Conservation (phyloP, 768 basidiomycete species). For the Daedaleopsis nitida region DNA sequence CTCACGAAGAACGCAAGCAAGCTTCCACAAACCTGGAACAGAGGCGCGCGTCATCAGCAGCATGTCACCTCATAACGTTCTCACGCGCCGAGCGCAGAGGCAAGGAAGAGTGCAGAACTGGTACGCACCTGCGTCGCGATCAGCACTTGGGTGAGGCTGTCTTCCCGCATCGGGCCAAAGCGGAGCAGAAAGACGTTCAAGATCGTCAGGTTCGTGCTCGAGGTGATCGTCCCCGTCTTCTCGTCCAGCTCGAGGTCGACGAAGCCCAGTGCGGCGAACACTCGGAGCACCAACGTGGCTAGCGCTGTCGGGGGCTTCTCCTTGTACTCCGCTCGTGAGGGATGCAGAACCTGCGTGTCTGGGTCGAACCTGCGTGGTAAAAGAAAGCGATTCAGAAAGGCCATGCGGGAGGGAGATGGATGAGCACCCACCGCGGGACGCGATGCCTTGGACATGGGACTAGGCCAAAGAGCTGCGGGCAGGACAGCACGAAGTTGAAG, state of each 20-base stretch:
- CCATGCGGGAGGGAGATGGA: not conserved
- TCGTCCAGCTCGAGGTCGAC: slow-evolving; percentile 62
- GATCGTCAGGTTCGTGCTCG: slow-evolving; percentile 89
- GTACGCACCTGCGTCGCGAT: slow-evolving; percentile 71
- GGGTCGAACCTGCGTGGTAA: slow-evolving; percentile 62
- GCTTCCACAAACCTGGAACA: slow-evolving; percentile 67
- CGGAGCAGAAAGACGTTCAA: slow-evolving; percentile 82
- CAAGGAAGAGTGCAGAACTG: not conserved
- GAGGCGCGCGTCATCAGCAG: slow-evolving; percentile 1
- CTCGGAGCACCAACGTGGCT: slow-evolving; percentile 54
- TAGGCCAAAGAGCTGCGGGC: slow-evolving; percentile 92
- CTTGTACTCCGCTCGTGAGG: slow-evolving; percentile 67
- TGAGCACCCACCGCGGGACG: slow-evolving; percentile 70
- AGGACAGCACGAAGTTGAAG: slow-evolving; percentile 94
- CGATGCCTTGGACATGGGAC: slow-evolving; percentile 95
- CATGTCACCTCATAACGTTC: too few relatives aligned
- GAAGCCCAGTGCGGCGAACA: slow-evolving; percentile 64
- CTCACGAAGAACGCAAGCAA: slow-evolving; percentile 80
- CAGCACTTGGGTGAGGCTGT: slow-evolving; percentile 69
- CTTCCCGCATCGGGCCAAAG: slow-evolving; percentile 86
- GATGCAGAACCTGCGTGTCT: slow-evolving; percentile 74
- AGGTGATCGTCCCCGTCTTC: slow-evolving; percentile 57
- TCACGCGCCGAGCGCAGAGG: too few relatives aligned
- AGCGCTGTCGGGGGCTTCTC: slow-evolving; percentile 55
- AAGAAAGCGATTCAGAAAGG: not conserved